Evolutionary conservation across 140 eudicot species (phyloP), one percentile per base, ranked within the genome.

Genomic region (Bidens hawaiensis): DNA sequence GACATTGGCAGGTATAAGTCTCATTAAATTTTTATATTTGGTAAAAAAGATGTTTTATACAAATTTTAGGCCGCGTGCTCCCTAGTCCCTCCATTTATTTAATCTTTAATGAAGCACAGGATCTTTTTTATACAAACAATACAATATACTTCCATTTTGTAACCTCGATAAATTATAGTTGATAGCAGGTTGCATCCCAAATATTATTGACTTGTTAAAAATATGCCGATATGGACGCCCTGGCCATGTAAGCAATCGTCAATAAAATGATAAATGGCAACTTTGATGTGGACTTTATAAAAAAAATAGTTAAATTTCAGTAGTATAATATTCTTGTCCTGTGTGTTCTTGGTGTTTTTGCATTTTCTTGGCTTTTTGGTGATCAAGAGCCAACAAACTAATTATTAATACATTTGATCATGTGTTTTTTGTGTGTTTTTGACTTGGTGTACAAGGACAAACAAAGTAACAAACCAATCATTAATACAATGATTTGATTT

Each of bases 1-100:
- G 88, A 89, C 24, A 8, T 62, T 50, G 82, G 86, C 82, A 85
- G 97, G 97, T 89, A 81, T 36, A 69, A 16, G 30, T 60, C 25
- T 64, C 26, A 3, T n/a, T n/a, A 30, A 47, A 13, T 48, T 49
- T 11, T n/a, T n/a, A n/a, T n/a, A n/a, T 28, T 12, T 64, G 33
- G 14, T 17, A 5, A 18, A 30, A 24, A 25, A 5, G n/a, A n/a
- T n/a, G n/a, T n/a, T n/a, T n/a, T n/a, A n/a, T n/a, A n/a, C n/a
- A n/a, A n/a, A n/a, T n/a, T n/a, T n/a, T n/a, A n/a, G n/a, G n/a
- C n/a, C n/a, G n/a, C n/a, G n/a, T n/a, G n/a, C n/a, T n/a, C n/a
- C n/a, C n/a, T 38, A 4, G 34, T 3, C 4, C 34, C 34, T 30
- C 12, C 4, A 38, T n/a, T n/a, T n/a, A n/a, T n/a, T n/a, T n/a